Base-by-base conservation (phyloP, 2,329 filamentous ascomycete genomes). In the Colletotrichum gigasporum region DNA sequence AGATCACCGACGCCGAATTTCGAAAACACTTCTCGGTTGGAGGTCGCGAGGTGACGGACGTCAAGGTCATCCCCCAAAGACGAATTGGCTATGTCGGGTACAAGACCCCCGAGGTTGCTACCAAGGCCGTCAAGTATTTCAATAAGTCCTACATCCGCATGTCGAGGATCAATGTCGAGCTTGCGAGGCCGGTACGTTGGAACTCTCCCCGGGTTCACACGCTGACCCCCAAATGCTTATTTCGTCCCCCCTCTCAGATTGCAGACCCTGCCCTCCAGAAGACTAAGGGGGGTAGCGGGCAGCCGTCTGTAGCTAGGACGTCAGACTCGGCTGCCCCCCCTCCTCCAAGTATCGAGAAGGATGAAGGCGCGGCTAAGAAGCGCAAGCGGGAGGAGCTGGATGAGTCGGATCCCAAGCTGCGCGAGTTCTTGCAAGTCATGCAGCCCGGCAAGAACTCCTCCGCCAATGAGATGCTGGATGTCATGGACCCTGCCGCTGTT, bases 41-140 rank as follows among this genome's bases (percentile, higher is more conserved):
- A 71, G 90, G 90, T 67, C 87, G 87, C 67, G 83, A 91, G 68
- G 88, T 97, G 74, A 98, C 95, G 55, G 96, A 99, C 80, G 88
- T 94, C 35, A 97, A 97, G 85, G 87, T 97, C 75, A 92, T 98
- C 74, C 88, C 93, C 5, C 90, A 94, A 73, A 89, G 96, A 72
- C 88, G 94, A 70, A 97, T 99, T 78, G 96, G 94, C 71, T 99
- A 97, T 84, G 89, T 99, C 65, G 96, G 96, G 67, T 98, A 95
- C 84, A 94, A 92, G 80, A 92, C 87, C 53, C 82, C 91, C 12
- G 88, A 95, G 67, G 91, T 93, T 75, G 96, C 96, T 60, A 83
- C 87, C 61, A 87, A 90, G 73, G 95, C 96, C 44, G 91, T 96
- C 75, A 94, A 92, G 78, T 97, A 97, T 82, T 97, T 97, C 84